Conservation (phyloP, 768 basidiomycete genomes). For the Serendipita sp. region DNA sequence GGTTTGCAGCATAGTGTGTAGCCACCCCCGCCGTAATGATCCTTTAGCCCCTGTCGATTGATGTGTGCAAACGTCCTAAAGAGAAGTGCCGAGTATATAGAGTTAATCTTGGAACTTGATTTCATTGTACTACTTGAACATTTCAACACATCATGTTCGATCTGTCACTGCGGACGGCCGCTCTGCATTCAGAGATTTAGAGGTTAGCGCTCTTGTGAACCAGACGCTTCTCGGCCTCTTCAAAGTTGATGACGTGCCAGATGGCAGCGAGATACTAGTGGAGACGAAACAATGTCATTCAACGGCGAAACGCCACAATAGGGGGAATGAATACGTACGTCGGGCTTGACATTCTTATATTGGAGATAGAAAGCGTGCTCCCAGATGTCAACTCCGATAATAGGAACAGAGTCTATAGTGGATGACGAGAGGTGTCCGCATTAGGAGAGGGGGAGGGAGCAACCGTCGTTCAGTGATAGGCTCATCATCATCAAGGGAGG, state of each 20-base stretch:
- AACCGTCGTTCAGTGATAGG: too few relatives aligned
- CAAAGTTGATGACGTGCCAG: slow-evolving; percentile 54
- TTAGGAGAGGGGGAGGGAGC: background rate
- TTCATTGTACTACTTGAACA: background rate
- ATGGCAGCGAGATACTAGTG: slow-evolving; percentile 56
- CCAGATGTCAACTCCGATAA: slow-evolving; percentile 91
- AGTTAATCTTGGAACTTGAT: background rate
- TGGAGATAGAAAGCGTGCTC: slow-evolving; percentile 95
- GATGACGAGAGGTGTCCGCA: background rate
- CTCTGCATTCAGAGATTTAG: background rate
- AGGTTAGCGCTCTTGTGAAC: slow-evolving; percentile 17
- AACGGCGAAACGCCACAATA: background rate
- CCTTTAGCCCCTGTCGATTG: too few relatives aligned
- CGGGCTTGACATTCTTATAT: slow-evolving; percentile 86
- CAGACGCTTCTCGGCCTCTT: slow-evolving; percentile 59
- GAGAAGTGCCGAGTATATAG: background rate
- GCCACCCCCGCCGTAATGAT: too few relatives aligned
- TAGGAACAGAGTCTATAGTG: slow-evolving; percentile 27
- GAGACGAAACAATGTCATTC: too few relatives aligned
- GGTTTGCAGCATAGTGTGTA: too few relatives aligned
- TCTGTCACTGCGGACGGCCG: background rate
- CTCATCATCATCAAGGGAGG: background rate
- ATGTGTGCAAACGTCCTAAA: too few relatives aligned
- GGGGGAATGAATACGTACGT: slow-evolving; percentile 36
- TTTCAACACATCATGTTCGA: background rate